A percentile compares a stretch with the other conserved stretches of the same genome.
These are phyloP conservation scores for Xylaria digitata DNA, from an alignment of 2,329 filamentous ascomycete species.

Conservation along the genomic window DNA sequence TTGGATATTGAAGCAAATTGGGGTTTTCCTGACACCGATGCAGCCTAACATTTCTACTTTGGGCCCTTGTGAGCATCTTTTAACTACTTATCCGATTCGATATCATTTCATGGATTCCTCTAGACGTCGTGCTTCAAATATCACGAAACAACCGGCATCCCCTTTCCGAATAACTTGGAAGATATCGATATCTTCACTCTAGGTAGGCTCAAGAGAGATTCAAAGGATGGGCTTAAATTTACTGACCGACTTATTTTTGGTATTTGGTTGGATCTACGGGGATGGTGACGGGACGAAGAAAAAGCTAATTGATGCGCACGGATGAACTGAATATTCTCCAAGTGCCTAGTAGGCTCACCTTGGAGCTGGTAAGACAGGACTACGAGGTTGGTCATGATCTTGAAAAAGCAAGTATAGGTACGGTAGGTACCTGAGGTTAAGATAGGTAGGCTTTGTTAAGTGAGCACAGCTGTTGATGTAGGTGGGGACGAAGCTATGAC, in stretches of 20 bases:
- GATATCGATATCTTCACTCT: too few relatives aligned
- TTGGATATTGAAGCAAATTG: not conserved
- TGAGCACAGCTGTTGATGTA: constrained; percentile 10
- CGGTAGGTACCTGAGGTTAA: not conserved
- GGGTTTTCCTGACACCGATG: not conserved
- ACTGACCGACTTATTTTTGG: too few relatives aligned
- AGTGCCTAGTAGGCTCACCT: too few relatives aligned
- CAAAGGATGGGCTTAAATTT: too few relatives aligned
- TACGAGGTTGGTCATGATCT: too few relatives aligned
- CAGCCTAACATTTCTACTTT: not conserved
- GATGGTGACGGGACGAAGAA: too few relatives aligned
- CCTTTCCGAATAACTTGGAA: too few relatives aligned
- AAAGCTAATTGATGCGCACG: too few relatives aligned
- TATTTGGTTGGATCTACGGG: too few relatives aligned
- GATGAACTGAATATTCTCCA: too few relatives aligned
- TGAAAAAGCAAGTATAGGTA: not conserved
- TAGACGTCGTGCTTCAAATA: not conserved
- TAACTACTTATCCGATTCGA: not conserved
- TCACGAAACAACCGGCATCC: not conserved
- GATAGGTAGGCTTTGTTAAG: not conserved
- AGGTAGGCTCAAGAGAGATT: too few relatives aligned
- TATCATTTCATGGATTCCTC: not conserved
- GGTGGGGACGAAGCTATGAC: constrained; percentile 22
- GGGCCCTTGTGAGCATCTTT: not conserved
- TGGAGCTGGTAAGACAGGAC: too few relatives aligned